These are phyloP conservation scores for Talaromyces borbonicus DNA, from an alignment of 495 filamentous ascomycete genomes.

Conservation along the genomic window DNA sequence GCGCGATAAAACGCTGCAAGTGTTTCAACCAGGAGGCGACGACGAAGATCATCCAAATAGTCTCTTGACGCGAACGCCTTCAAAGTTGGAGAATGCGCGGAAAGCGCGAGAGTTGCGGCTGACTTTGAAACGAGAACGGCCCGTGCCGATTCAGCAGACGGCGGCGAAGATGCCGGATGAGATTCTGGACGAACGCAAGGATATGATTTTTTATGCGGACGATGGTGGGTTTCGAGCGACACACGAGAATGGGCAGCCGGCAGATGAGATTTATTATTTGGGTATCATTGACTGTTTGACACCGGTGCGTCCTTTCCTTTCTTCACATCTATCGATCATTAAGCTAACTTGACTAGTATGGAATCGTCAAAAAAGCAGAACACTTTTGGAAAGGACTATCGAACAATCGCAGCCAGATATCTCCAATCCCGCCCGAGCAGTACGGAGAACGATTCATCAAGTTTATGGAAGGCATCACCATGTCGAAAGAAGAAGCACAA, in stretches of 20 bases:
- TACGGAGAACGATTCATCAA: conserved; percentile 93
- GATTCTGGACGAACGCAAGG: conserved; percentile 57
- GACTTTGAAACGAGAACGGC: conserved; percentile 84
- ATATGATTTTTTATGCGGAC: conserved; percentile 77
- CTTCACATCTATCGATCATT: neutral
- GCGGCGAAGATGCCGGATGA: conserved; percentile 84
- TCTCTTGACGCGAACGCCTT: conserved; percentile 80
- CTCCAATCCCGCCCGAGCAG: conserved; percentile 79
- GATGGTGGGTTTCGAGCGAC: conserved; percentile 92
- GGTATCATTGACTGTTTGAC: conserved; percentile 98
- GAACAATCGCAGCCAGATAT: conserved; percentile 72
- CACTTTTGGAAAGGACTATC: conserved; percentile 90
- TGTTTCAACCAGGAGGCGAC: conserved; percentile 84
- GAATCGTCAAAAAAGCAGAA: conserved; percentile 77
- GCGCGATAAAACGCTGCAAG: conserved; percentile 85
- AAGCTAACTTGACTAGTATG: conserved; percentile 54
- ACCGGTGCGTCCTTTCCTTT: conserved; percentile 48
- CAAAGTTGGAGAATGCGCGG: conserved; percentile 82
- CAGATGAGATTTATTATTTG: conserved; percentile 92
- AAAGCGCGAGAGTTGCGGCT: conserved; percentile 88
- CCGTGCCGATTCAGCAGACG: conserved; percentile 79
- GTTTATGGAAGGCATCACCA: conserved; percentile 86
- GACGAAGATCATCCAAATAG: conserved; percentile 45
- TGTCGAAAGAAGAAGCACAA: conserved; percentile 72
- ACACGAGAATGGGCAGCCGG: conserved; percentile 75